Conservation (phyloP, 768 basidiomycete species). For the Psilocybe cyanescens region DNA sequence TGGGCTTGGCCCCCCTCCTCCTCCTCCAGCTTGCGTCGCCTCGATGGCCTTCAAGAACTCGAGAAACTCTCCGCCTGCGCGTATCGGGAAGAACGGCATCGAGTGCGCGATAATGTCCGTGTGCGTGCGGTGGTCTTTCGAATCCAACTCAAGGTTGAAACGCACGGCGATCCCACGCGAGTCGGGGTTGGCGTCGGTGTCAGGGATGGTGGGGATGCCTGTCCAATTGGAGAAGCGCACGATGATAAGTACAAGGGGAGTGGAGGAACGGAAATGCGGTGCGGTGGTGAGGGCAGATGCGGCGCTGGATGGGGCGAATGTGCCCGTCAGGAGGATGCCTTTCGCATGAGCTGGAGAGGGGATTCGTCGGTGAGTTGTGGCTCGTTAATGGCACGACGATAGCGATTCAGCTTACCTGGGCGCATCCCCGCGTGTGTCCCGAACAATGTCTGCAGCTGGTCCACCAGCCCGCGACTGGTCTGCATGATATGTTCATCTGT, state of each 20-base stretch:
- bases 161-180: slow-evolving; percentile 20
- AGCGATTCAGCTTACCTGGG: slow-evolving; percentile 11
- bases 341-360: slow-evolving; percentile 17
- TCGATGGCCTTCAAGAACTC: slow-evolving; percentile 18
- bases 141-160: slow-evolving; percentile 7
- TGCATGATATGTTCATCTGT: slow-evolving; percentile 18
- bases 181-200: slow-evolving; percentile 18
- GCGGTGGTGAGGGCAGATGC: slow-evolving; percentile 14
- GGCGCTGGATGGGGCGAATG: slow-evolving; percentile 15
- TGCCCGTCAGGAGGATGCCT: slow-evolving; percentile 14
- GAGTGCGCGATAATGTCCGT: slow-evolving; percentile 22
- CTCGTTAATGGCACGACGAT: not conserved
- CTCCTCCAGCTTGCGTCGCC: slow-evolving; percentile 8
- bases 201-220: slow-evolving; percentile 20
- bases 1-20: slow-evolving; percentile 10
- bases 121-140: slow-evolving; percentile 11
- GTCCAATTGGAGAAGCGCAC: slow-evolving; percentile 22
- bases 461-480: slow-evolving; percentile 16
- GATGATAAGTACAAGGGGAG: slow-evolving; percentile 11
- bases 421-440: slow-evolving; percentile 20
- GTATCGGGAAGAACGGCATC: slow-evolving; percentile 20
- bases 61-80: slow-evolving; percentile 20
- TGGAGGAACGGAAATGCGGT: slow-evolving; percentile 13
- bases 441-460: slow-evolving; percentile 18
- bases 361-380: too few species aligned